These are phyloP conservation scores for Fragaria nilgerrensis DNA, from an alignment of 306 rosid species.

Conservation along the genomic window DNA sequence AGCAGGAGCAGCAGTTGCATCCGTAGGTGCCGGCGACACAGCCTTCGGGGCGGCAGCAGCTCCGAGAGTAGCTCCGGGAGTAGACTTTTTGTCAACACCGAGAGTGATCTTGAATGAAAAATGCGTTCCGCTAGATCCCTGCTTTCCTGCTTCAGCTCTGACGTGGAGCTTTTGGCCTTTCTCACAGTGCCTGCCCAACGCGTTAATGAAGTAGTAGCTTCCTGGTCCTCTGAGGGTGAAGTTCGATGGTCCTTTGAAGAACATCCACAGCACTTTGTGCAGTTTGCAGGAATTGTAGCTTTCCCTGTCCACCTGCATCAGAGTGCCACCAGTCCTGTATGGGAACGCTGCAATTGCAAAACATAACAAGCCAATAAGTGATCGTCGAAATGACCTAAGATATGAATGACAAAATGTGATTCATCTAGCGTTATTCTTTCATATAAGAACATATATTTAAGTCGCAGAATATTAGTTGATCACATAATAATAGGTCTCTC, in stretches of 20 bases:
- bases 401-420: too few relatives aligned
- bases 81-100: neutral
- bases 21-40: neutral
- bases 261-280: slow-evolving; percentile 21
- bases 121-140: slow-evolving; percentile 26
- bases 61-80: neutral
- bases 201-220: slow-evolving; percentile 48
- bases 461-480: too few relatives aligned
- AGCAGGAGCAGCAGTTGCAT: neutral
- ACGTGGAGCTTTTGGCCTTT: slow-evolving; percentile 61
- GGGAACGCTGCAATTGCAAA: slow-evolving; percentile 46
- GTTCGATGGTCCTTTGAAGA: slow-evolving; percentile 39
- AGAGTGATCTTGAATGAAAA: slow-evolving; percentile 24
- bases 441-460: neutral
- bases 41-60: neutral
- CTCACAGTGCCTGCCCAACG: slow-evolving; percentile 74
- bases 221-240: slow-evolving; percentile 40
- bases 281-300: slow-evolving; percentile 42
- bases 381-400: neutral
- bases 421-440: neutral
- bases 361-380: neutral
- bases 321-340: slow-evolving; percentile 45
- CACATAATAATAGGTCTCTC: neutral
- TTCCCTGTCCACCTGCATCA: slow-evolving; percentile 35
- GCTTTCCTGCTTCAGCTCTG: slow-evolving; percentile 20